A percentile compares a stretch with the other conserved stretches of the same genome.
Evolutionary conservation across 2,329 filamentous ascomycete species (phyloP).

Genomic region (Aulographum hederae): DNA sequence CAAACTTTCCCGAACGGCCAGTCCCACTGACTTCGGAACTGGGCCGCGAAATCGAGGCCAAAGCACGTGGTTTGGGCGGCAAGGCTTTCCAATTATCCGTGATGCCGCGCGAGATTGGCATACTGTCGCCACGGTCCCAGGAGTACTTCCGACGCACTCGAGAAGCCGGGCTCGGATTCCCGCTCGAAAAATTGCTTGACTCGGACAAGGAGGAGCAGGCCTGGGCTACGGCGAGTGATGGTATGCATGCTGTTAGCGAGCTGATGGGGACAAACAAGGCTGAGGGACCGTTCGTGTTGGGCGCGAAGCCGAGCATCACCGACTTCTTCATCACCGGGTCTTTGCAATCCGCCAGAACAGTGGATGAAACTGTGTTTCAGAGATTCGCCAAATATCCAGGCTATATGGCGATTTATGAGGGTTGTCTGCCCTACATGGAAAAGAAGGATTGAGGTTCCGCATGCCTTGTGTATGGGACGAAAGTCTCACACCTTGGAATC

Average conservation of each 20-base stretch:
- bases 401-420: slow-evolving; percentile 9
- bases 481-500: no score
- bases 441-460: no score
- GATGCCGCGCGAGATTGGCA: slow-evolving; percentile 18
- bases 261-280: slow-evolving; percentile 16
- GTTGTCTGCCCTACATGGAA: no score
- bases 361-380: slow-evolving; percentile 15
- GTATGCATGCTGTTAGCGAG: slow-evolving; percentile 12
- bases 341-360: slow-evolving; percentile 15
- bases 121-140: slow-evolving; percentile 18
- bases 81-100: no score
- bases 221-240: slow-evolving; percentile 12
- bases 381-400: slow-evolving; percentile 10
- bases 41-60: no score
- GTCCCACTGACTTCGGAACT: no score
- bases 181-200: slow-evolving; percentile 18
- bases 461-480: no score
- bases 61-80: no score
- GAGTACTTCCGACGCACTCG: slow-evolving; percentile 22
- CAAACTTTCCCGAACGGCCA: no score
- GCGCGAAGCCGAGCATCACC: slow-evolving; percentile 15
- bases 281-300: slow-evolving; percentile 22
- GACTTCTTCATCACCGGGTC: slow-evolving; percentile 23
- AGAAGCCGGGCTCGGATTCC: slow-evolving; percentile 16
- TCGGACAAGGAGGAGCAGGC: slow-evolving; percentile 13